Percentiles rank a stretch among this genome's conserved stretches.
These are phyloP conservation scores for Russula virescens DNA, from an alignment of 768 basidiomycete species.

Conservation along the genomic window DNA sequence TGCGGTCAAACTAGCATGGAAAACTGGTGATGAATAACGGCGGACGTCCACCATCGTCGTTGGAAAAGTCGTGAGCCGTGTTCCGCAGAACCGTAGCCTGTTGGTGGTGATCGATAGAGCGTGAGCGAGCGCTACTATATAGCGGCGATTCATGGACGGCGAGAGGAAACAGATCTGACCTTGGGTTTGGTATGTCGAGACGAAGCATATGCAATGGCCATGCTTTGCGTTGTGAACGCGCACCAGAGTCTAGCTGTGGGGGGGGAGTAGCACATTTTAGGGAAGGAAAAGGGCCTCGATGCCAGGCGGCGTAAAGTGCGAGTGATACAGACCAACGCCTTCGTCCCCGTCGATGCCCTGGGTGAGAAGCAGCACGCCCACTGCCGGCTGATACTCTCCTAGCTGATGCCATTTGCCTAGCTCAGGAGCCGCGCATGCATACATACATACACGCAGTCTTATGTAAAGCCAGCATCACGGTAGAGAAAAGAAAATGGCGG, in stretches of 20 bases:
- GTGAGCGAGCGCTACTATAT: not conserved
- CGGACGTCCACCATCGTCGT: slow-evolving; percentile 27
- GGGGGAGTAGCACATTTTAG: not conserved
- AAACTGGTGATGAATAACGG: slow-evolving; percentile 56
- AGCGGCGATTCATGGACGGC: not conserved
- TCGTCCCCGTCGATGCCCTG: slow-evolving; percentile 35
- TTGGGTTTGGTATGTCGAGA: slow-evolving; percentile 49
- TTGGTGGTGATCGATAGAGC: not conserved
- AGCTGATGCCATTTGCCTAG: slow-evolving; percentile 35
- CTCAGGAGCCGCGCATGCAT: not conserved
- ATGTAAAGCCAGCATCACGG: no score
- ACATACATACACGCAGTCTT: no score
- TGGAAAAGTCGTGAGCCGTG: slow-evolving; percentile 17
- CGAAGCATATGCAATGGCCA: slow-evolving; percentile 72
- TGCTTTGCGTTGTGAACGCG: slow-evolving; percentile 75
- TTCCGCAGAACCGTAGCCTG: slow-evolving; percentile 37
- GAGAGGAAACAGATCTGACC: slow-evolving; percentile 34
- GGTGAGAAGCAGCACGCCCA: slow-evolving; percentile 59
- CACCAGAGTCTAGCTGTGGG: slow-evolving; percentile 67
- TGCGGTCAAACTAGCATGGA: slow-evolving; percentile 24
- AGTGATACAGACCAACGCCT: slow-evolving; percentile 7
- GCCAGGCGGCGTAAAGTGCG: not conserved
- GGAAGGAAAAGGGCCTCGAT: not conserved
- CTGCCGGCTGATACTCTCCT: slow-evolving; percentile 45
- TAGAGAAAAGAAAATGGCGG: not conserved